phyloP scores from a whole-genome alignment of 306 rosid genomes.

The Cicer bijugum region DNA sequence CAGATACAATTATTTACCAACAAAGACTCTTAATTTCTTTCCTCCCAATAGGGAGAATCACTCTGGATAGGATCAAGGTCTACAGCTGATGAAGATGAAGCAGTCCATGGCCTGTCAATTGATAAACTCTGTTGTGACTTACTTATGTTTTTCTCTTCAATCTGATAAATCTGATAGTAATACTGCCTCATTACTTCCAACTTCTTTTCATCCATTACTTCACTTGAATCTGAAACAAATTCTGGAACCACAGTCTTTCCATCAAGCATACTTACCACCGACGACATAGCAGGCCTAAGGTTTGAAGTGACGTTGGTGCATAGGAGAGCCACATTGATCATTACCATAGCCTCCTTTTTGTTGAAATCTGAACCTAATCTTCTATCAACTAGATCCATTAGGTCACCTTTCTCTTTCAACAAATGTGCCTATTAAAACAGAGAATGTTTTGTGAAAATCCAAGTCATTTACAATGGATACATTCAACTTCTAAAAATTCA shows the following conservation, averaged over 20 bases:
- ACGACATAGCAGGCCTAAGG: constrained; percentile 44
- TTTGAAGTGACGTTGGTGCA: constrained; percentile 42
- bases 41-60: constrained; percentile 43
- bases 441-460: not conserved
- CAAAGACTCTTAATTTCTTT: not conserved
- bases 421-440: constrained; percentile 35
- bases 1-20: not conserved
- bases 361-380: constrained; percentile 44
- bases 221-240: constrained; percentile 29
- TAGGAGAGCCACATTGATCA: constrained; percentile 44
- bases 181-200: constrained; percentile 36
- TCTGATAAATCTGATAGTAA: not conserved
- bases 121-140: not conserved
- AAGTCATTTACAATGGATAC: not conserved
- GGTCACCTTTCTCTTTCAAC: constrained; percentile 41
- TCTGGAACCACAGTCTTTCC: constrained; percentile 34
- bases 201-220: constrained; percentile 38
- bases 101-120: not conserved
- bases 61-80: constrained; percentile 9
- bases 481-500: not conserved
- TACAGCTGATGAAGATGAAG: constrained; percentile 28
- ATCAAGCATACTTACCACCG: constrained; percentile 46
- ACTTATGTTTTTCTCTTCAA: constrained; percentile 16
- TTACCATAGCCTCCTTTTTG: constrained; percentile 28
- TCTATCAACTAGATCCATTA: constrained; percentile 45